Base-by-base conservation (phyloP, 495 filamentous ascomycete species). In the Podospora bellae-mahoneyi region DNA sequence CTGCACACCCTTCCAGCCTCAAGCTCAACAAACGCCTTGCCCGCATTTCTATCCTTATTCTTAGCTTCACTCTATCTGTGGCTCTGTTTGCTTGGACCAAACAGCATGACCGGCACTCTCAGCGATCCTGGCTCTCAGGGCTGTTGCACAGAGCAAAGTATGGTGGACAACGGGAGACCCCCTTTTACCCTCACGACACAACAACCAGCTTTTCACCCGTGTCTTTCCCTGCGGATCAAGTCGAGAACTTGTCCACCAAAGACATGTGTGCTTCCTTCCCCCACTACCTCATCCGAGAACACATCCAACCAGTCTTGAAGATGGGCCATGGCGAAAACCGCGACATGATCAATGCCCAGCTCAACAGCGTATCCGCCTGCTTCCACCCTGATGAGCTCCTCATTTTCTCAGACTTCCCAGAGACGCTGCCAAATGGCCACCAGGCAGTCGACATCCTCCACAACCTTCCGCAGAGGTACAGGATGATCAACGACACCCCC, bases 371-470 rank as follows among this genome's bases (percentile, higher is more conserved):
- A 15, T 73, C 71, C 48, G 69, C 71, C 4, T 75, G 73, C 65
- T 75, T 75, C 44, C 0, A 1, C 2, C 64, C 73, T 7, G 64
- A 73, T 6, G 76, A 83, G 62, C 73, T 79, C 16, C 78, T 83
- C 65, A 76, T 83, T 60, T 82, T 83, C 72, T 83, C 82, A 27
- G 82, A 84, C 62, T 75, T 79, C 53, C 72, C 78, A 20, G 75
- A 78, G 55, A 32, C 30, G 1, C 58, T 69, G 3, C 62, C 77
- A 65, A 70, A 75, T 48, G 75, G 74, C 34, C 74, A 77, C 66
- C 66, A 74, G 15, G 72, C 79, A 28, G 68, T 78, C 63, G 81
- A 84, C 69, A 76, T 79, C 39, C 77, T 84, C 26, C 77, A 65
- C 3, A 66, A 61, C 65, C 71, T 75, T 26, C 71, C 73, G 7